These are phyloP conservation scores for Pascua guehoae DNA, from an alignment of 1,284 basidiomycete genomes.

Conservation along the genomic window DNA sequence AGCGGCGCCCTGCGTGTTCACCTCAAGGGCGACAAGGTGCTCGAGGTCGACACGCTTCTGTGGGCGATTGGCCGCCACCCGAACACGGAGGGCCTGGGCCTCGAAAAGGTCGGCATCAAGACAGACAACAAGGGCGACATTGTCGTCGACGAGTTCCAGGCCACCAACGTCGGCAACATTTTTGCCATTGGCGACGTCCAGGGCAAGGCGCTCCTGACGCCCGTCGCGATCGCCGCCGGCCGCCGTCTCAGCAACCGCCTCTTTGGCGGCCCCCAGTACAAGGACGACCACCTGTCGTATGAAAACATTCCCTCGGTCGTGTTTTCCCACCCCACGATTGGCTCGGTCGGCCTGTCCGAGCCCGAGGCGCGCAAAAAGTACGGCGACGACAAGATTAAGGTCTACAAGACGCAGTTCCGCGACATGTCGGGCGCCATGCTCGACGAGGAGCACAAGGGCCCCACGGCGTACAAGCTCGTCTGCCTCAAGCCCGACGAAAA, in stretches of 20 bases:
- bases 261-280: constrained; percentile 79
- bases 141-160: constrained; percentile 87
- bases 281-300: constrained; percentile 83
- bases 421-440: constrained; percentile 86
- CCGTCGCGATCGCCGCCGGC: constrained; percentile 97
- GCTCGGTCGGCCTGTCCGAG: constrained; percentile 88
- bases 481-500: constrained; percentile 82
- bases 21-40: constrained; percentile 64
- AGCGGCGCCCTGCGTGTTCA: constrained; percentile 63
- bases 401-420: constrained; percentile 75
- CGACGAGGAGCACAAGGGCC: constrained; percentile 79
- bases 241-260: constrained; percentile 82
- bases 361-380: constrained; percentile 81
- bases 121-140: constrained; percentile 75
- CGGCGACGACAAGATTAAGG: constrained; percentile 79
- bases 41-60: constrained; percentile 82
- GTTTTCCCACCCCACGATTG: constrained; percentile 93
- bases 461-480: constrained; percentile 89
- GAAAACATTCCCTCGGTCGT: constrained; percentile 89
- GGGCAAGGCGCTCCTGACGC: constrained; percentile 88
- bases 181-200: constrained; percentile 87
- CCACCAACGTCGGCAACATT: constrained; percentile 67
- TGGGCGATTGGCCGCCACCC: constrained; percentile 94
- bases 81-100: constrained; percentile 71
- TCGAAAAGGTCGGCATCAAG: constrained; percentile 74